Base-by-base conservation (phyloP, 352 stramenopile genomes). In the Phytophthora idaei region DNA sequence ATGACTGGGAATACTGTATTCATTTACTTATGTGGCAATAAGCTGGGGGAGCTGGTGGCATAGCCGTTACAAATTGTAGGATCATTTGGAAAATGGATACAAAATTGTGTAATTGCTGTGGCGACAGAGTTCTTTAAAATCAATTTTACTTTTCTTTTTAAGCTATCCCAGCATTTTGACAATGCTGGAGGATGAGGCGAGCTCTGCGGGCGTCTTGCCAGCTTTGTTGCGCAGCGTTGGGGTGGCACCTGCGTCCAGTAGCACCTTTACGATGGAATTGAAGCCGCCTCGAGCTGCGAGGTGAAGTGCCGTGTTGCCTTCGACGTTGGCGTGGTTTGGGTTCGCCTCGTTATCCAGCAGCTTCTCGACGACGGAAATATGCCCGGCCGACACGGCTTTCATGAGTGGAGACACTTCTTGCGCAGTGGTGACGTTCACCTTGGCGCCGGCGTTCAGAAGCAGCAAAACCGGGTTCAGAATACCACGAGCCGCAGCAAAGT, bases 231-330 rank as follows among this genome's bases (percentile, higher is more conserved):
- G 70, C 29, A 77, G 37, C 17, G 71, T 59, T 7, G 70, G 37
- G n/a, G 78, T 74, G 14, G 81, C 85, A 17, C 79, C 81, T 8
- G 77, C 63, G 17, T 86, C 89, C 25, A 95, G 39, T 8, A 96
- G 72, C 51, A 80, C 55, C 48, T 83, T 86, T 10, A 95, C 86
- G 44, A 96, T 79, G n/a, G 61, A 57, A 8, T 76, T 59, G 59
- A 95, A 97, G 2, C 88, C 87, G n/a, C 90, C 87, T 15, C 81
- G 77, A 3, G 90, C 81, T n/a, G 87, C 89, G 14, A 95, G 55
- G 50, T 97, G 90, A 39, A 97, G 78, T 37, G 90, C 88, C 27
- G 87, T 91, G 70, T 96, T 95, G 53, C 88, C 88, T 51, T 95
- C 85, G 4, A 64, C 31, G 57, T 95, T 93, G n/a, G 68, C 72